These are phyloP conservation scores for Metarhizium sp. DNA, from an alignment of 2,329 filamentous ascomycete species.

Conservation along the genomic window DNA sequence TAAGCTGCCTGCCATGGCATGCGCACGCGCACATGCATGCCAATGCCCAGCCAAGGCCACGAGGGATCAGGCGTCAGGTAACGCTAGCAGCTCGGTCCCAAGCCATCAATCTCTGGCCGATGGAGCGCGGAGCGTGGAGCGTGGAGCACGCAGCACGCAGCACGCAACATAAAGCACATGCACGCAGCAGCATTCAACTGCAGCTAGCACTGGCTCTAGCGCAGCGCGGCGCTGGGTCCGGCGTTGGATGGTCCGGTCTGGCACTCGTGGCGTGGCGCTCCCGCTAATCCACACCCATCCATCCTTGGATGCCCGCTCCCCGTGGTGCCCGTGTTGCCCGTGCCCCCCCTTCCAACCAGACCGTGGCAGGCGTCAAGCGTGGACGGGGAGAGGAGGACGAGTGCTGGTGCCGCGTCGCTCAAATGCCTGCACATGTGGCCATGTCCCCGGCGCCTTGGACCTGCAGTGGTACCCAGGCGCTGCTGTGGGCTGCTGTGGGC, in stretches of 20 bases:
- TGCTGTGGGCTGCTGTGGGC: too few species aligned
- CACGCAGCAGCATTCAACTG: background rate
- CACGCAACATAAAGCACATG: background rate
- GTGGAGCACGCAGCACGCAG: too few species aligned
- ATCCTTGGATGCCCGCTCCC: background rate
- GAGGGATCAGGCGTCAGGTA: background rate
- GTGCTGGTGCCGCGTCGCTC: too few species aligned
- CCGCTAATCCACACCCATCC: slow-evolving; percentile 2
- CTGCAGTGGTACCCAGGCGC: too few species aligned
- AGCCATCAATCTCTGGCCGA: background rate
- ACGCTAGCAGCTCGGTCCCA: background rate
- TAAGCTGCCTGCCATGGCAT: background rate
- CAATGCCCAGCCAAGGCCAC: background rate
- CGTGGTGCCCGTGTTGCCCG: too few species aligned
- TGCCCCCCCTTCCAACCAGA: background rate
- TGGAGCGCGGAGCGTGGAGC: too few species aligned
- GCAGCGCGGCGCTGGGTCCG: background rate
- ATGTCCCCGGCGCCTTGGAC: too few species aligned
- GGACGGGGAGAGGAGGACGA: too few species aligned
- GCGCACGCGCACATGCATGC: background rate
- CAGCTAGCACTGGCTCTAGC: slow-evolving; percentile 2
- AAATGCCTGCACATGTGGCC: too few species aligned
- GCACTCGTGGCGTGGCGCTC: slow-evolving; percentile 6
- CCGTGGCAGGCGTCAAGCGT: background rate
- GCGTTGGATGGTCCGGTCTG: background rate